Evolutionary conservation across 2,329 filamentous ascomycete species (phyloP).

Genomic region (Scedosporium apiospermum): DNA sequence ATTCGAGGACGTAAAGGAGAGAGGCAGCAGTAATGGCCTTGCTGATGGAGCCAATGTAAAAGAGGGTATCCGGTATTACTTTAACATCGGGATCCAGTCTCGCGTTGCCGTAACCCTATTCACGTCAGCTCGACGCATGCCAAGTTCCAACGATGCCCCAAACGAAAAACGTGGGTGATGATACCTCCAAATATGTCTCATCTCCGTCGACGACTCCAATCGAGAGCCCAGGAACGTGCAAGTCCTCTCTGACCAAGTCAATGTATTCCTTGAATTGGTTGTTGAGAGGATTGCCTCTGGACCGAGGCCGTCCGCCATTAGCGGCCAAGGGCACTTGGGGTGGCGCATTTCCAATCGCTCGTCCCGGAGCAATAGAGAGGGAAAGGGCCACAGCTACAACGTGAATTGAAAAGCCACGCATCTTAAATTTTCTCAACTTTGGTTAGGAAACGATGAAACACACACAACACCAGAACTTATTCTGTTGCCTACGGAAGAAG

Average conservation of each 20-base stretch:
- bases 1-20: slow-evolving; percentile 39
- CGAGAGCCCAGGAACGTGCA: slow-evolving; percentile 38
- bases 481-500: too few relatives aligned
- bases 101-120: neutral
- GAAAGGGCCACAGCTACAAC: too few relatives aligned
- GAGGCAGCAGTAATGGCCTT: slow-evolving; percentile 45
- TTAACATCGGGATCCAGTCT: slow-evolving; percentile 22
- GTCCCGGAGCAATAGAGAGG: too few relatives aligned
- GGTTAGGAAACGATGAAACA: too few relatives aligned
- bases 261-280: slow-evolving; percentile 7
- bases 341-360: too few relatives aligned
- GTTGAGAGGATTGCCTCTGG: slow-evolving; percentile 9
- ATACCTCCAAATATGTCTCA: slow-evolving; percentile 27
- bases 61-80: slow-evolving; percentile 37
- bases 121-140: neutral
- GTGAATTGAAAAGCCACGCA: too few relatives aligned
- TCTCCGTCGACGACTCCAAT: slow-evolving; percentile 37
- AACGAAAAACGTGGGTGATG: slow-evolving; percentile 1
- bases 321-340: too few relatives aligned
- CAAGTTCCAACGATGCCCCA: neutral
- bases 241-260: slow-evolving; percentile 18
- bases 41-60: slow-evolving; percentile 44
- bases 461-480: too few relatives aligned
- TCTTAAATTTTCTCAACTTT: too few relatives aligned
- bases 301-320: neutral